These are phyloP conservation scores for Fraxinus sp. DNA, from an alignment of 305 asterid species.

Conservation along the genomic window DNA sequence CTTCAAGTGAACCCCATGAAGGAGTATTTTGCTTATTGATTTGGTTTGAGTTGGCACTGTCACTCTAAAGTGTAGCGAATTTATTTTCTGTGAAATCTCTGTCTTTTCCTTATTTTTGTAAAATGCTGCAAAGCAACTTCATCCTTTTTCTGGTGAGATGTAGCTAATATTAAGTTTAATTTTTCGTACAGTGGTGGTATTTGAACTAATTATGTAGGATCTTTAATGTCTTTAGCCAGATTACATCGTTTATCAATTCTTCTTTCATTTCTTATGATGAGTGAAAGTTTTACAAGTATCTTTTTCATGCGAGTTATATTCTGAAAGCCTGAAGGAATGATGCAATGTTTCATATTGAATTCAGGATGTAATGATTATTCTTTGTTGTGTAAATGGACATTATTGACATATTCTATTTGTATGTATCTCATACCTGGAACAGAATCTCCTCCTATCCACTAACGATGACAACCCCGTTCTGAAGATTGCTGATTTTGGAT, in stretches of 20 bases:
- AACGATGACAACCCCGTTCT: slow-evolving; percentile 53
- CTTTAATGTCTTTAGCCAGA: background rate
- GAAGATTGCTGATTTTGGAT: slow-evolving; percentile 98
- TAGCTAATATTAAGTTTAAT: background rate
- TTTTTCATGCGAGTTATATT: background rate
- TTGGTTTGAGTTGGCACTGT: background rate
- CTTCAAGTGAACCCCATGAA: background rate
- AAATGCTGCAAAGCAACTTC: background rate
- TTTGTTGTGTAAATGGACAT: slow-evolving; percentile 18
- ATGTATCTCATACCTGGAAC: slow-evolving; percentile 37
- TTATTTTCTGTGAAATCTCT: background rate
- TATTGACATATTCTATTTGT: slow-evolving; percentile 29
- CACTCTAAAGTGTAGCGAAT: background rate
- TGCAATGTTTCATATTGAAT: slow-evolving; percentile 5
- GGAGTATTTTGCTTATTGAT: background rate
- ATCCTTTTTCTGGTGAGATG: background rate
- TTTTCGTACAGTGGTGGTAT: background rate
- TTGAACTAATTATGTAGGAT: background rate
- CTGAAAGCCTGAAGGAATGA: slow-evolving; percentile 8
- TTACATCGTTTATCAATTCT: background rate
- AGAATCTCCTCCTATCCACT: slow-evolving; percentile 81
- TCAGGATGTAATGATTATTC: slow-evolving; percentile 9
- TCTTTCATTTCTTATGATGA: slow-evolving; percentile 8
- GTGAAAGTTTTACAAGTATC: background rate
- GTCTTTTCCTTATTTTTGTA: background rate